A percentile compares a stretch with the other conserved stretches of the same genome.
phyloP scores from a whole-genome alignment of 164 flowering plant genomes.

The Dillenia suffruticosa region DNA sequence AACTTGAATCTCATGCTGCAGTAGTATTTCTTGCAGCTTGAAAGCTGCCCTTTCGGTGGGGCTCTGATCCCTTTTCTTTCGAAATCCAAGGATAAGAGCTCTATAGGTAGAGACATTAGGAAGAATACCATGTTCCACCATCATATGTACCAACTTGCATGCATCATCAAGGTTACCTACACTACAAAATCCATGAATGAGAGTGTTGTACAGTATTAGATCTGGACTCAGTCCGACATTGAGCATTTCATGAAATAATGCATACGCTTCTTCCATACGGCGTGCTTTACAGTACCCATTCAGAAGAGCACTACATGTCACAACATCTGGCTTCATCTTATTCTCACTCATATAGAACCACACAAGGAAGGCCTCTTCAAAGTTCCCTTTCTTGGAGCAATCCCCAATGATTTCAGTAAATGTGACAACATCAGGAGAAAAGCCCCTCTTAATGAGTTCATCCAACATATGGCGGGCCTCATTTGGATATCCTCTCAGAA shows the following conservation, averaged over 20 bases:
- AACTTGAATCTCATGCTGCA: constrained; percentile 17
- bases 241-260: constrained; percentile 34
- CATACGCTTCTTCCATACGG: constrained; percentile 39
- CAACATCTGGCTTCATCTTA: constrained; percentile 39
- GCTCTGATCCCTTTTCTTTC: constrained; percentile 22
- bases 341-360: constrained; percentile 43
- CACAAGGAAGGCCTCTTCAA: constrained; percentile 40
- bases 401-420: constrained; percentile 35
- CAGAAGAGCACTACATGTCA: constrained; percentile 50
- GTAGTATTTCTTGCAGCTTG: constrained; percentile 27
- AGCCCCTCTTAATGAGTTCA: constrained; percentile 41
- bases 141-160: constrained; percentile 30
- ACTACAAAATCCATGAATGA: constrained; percentile 45
- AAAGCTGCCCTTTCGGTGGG: constrained; percentile 28
- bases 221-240: constrained; percentile 42
- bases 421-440: constrained; percentile 33
- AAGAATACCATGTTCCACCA: constrained; percentile 29
- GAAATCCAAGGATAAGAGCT: constrained; percentile 36
- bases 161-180: constrained; percentile 33
- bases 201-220: constrained; percentile 40
- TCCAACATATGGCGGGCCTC: constrained; percentile 32
- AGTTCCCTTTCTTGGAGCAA: constrained; percentile 25
- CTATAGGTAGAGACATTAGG: constrained; percentile 38
- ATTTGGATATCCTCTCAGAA: constrained; percentile 28
- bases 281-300: constrained; percentile 38